A percentile compares a stretch with the other conserved stretches of the same genome.
Evolutionary conservation across 1,284 basidiomycete species (phyloP).

Genomic region (Apiotrichum siamense): DNA sequence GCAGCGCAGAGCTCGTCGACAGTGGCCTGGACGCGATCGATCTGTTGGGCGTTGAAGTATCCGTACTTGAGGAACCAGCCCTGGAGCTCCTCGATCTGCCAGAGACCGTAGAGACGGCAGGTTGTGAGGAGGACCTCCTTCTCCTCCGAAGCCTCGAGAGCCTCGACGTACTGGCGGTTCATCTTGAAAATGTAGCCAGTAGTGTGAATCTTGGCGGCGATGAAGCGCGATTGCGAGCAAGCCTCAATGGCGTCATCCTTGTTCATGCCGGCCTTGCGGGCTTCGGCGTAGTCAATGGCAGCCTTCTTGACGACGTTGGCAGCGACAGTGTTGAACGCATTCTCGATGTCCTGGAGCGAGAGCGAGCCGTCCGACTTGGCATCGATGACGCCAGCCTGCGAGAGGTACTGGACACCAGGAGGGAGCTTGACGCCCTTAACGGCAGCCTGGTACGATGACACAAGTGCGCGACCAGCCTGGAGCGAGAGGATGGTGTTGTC

Average conservation of each 20-base stretch:
- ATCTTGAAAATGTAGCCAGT: constrained; percentile 42
- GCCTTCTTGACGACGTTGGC: constrained; percentile 55
- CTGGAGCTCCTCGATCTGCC: constrained; percentile 56
- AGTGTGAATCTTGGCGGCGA: constrained; percentile 52
- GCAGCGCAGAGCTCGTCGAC: constrained; percentile 52
- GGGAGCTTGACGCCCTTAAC: constrained; percentile 50
- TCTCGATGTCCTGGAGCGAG: constrained; percentile 50
- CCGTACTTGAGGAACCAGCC: constrained; percentile 53
- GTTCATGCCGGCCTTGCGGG: constrained; percentile 48
- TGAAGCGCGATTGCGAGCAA: constrained; percentile 53
- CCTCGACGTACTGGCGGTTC: constrained; percentile 43
- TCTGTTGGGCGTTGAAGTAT: constrained; percentile 48
- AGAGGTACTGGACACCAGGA: constrained; percentile 52
- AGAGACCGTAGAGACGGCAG: constrained; percentile 50
- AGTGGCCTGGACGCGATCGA: constrained; percentile 48
- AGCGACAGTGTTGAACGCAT: constrained; percentile 52
- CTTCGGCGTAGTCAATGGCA: constrained; percentile 48
- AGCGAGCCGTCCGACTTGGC: constrained; percentile 50
- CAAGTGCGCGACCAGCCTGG: constrained; percentile 53
- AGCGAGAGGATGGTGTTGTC: constrained; percentile 55
- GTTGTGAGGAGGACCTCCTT: constrained; percentile 43
- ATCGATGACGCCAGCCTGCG: constrained; percentile 43
- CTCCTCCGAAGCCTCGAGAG: constrained; percentile 24
- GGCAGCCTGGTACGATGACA: constrained; percentile 50
- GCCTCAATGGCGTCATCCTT: constrained; percentile 54